Conservation (phyloP, 148 eudicot species). For the Cornus florida region DNA sequence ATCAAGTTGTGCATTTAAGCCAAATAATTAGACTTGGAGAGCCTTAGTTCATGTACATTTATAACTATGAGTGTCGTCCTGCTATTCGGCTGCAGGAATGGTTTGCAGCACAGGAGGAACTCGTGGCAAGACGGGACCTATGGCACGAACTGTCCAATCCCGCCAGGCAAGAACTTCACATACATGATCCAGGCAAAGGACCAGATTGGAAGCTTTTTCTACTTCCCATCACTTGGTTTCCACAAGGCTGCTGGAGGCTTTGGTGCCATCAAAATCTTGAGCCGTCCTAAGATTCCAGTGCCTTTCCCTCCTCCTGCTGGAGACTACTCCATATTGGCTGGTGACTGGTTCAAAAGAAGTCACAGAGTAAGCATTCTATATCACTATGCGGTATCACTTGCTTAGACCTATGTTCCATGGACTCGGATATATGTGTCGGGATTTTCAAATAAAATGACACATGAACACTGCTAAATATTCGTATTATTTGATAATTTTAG, state of each 20-base stretch:
- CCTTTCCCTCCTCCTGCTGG: constrained; percentile 86
- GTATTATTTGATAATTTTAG: no score
- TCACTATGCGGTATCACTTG: neutral
- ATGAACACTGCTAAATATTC: no score
- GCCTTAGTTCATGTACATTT: neutral
- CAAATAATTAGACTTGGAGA: neutral
- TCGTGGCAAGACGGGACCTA: constrained; percentile 89
- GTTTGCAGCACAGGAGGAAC: constrained; percentile 81
- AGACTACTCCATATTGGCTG: constrained; percentile 77
- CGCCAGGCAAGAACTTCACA: constrained; percentile 76
- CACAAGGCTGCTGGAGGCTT: constrained; percentile 92
- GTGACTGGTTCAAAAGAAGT: constrained; percentile 88
- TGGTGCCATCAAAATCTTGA: constrained; percentile 68
- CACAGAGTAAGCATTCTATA: constrained; percentile 51
- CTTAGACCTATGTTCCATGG: no score
- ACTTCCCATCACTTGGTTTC: constrained; percentile 79
- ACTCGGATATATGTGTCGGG: no score
- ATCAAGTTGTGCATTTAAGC: neutral
- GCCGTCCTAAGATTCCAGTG: constrained; percentile 87
- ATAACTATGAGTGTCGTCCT: neutral
- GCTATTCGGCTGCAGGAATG: constrained; percentile 54
- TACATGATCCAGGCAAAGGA: constrained; percentile 92
- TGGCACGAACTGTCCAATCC: constrained; percentile 93
- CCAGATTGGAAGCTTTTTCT: constrained; percentile 89
- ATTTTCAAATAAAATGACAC: no score